Percentiles rank a stretch among this genome's conserved stretches.
Conservation (phyloP, 2,329 filamentous ascomycete species). For the Curvularia hawaiiensis region DNA sequence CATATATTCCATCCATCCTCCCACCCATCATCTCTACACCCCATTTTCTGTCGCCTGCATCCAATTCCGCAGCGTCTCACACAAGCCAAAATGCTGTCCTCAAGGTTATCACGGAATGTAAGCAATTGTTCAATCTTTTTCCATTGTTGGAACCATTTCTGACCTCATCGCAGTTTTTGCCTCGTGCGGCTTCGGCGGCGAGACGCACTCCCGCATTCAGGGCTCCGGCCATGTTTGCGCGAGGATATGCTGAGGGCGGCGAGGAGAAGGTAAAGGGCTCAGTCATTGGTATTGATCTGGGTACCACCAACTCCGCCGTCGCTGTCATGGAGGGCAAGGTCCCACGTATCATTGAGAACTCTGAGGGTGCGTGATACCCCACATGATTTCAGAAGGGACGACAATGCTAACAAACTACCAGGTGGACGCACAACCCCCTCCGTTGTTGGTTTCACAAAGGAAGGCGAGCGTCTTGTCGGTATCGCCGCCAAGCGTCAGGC, state of each 20-base stretch:
- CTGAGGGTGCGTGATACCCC: slow-evolving; percentile 70
- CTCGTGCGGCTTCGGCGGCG: slow-evolving; percentile 73
- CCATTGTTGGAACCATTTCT: slow-evolving; percentile 18
- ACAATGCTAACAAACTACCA: slow-evolving; percentile 43
- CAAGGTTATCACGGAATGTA: slow-evolving; percentile 50
- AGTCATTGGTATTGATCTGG: slow-evolving; percentile 98
- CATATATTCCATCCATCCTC: slow-evolving; percentile 32
- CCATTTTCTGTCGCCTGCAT: slow-evolving; percentile 37
- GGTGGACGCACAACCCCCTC: slow-evolving; percentile 91
- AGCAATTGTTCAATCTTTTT: slow-evolving; percentile 23
- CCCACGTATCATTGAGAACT: slow-evolving; percentile 96
- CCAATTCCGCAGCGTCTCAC: slow-evolving; percentile 36
- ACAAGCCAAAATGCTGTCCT: slow-evolving; percentile 47
- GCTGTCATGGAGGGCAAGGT: slow-evolving; percentile 97
- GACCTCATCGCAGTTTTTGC: slow-evolving; percentile 59
- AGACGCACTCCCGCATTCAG: slow-evolving; percentile 69
- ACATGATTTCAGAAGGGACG: slow-evolving; percentile 2
- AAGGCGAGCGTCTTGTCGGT: slow-evolving; percentile 95
- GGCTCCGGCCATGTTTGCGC: slow-evolving; percentile 71
- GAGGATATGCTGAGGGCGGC: slow-evolving; percentile 73
- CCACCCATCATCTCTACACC: slow-evolving; percentile 24
- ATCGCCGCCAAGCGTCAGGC: slow-evolving; percentile 97
- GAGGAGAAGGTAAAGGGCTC: slow-evolving; percentile 87
- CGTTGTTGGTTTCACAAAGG: slow-evolving; percentile 92
- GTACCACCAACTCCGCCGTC: slow-evolving; percentile 97